A percentile compares a stretch with the other conserved stretches of the same genome.
Conservation (phyloP, 768 basidiomycete species). For the Pleurotus platypus region DNA sequence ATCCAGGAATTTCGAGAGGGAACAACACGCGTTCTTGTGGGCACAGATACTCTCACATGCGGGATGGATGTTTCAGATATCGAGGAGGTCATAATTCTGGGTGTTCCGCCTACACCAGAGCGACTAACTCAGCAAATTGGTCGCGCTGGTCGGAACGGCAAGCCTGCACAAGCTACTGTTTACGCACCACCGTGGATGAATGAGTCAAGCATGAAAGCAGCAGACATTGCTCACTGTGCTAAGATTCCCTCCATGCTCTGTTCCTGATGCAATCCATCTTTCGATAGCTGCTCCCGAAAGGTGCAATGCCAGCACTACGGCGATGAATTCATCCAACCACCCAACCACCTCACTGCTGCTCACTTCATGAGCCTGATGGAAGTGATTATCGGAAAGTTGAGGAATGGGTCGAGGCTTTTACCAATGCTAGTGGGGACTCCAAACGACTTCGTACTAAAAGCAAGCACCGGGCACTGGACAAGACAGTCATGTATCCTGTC, state of each 20-base stretch:
- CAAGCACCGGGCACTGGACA: neutral
- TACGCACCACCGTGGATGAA: conserved; percentile 15
- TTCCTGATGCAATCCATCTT: neutral
- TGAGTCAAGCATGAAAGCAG: too few relatives aligned
- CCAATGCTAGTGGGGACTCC: too few relatives aligned
- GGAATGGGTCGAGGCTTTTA: neutral
- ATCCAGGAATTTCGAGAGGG: too few relatives aligned
- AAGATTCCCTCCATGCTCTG: neutral
- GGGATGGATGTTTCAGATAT: conserved; percentile 8
- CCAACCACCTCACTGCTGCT: neutral
- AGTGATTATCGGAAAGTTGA: neutral
- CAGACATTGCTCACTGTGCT: too few relatives aligned
- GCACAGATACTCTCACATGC: conserved; percentile 10
- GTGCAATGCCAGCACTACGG: neutral
- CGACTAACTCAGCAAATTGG: too few relatives aligned
- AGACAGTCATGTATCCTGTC: neutral
- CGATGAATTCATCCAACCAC: neutral
- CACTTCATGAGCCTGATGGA: neutral
- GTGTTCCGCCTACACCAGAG: too few relatives aligned
- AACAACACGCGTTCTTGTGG: neutral
- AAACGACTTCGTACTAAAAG: neutral
- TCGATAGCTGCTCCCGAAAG: neutral
- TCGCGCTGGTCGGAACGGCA: conserved; percentile 5
- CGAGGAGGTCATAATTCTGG: conserved; percentile 12
- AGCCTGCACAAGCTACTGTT: conserved; percentile 17